Evolutionary conservation across 495 filamentous ascomycete species (phyloP), one percentile per base, ranked within the genome.

Genomic region (Elasticomyces elasticus): DNA sequence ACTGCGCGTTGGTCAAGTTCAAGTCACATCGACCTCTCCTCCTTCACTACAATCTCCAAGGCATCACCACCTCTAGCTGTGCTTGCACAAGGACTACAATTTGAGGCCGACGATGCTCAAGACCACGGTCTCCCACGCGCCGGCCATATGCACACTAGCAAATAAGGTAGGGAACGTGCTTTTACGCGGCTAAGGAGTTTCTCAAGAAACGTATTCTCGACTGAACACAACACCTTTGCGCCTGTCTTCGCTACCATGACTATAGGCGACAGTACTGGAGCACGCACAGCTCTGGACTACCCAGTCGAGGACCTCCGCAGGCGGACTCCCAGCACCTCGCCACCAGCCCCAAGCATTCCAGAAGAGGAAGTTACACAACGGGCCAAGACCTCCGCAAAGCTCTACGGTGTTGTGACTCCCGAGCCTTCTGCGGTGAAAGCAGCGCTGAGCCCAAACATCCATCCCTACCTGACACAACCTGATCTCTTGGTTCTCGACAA

Each of bases 401-500:
- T 40, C 5, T 40, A 40, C 35, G 35, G 35, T 17, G 35, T 40
- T 17, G 35, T 40, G 3, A 40, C 35, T 13, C 35, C 35, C 35
- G 35, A 40, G 15, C 35, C 35, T 3, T 12, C 35, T 2, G 35
- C 35, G 13, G 35, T 40, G 4, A 40, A 40, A 2, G 35, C 35
- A 4, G 35, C 35, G 13, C 12, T 40, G 35, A 40, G 35, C 13
- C 15, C 22, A 13, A 37, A 33, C 35, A 48, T 61, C 23, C 15
- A 61, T 44, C 59, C 59, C 2, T 50, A 58, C 27, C 49, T 54
- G 12, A 62, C 60, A 9, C 25, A 52, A 46, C 51, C 55, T 3
- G 60, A 62, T 28, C n/a, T 51, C 26, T 12, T 62, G 5, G 60
- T 62, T 6, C 51, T 62, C 17, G 15, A 44, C 19, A 62, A 52